These are phyloP conservation scores for Trebouxia sp. DNA, from an alignment of 139 green algal species.

Conservation along the genomic window DNA sequence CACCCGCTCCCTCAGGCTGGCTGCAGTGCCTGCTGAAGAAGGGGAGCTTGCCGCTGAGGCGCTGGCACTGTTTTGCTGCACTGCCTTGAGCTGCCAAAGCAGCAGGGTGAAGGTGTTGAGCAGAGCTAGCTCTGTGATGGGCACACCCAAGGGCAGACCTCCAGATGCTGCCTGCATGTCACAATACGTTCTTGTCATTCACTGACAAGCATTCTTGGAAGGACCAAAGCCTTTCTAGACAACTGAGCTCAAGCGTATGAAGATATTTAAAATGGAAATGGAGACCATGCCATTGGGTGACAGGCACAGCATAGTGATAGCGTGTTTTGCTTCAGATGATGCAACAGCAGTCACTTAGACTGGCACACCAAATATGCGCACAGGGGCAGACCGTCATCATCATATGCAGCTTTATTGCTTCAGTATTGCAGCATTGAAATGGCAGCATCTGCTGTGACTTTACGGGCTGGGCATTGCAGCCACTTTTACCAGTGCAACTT, in stretches of 20 bases:
- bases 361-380: too few relatives aligned
- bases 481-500: too few relatives aligned
- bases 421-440: too few relatives aligned
- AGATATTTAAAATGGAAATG: too few relatives aligned
- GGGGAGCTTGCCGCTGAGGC: neutral
- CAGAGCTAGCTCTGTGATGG: slow-evolving; percentile 26
- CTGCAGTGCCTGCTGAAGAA: neutral
- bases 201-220: neutral
- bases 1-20: neutral
- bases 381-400: too few relatives aligned
- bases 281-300: too few relatives aligned
- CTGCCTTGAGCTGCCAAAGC: neutral
- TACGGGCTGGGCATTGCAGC: neutral
- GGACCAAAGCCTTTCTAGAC: too few relatives aligned
- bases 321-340: too few relatives aligned
- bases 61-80: neutral
- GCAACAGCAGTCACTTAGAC: too few relatives aligned
- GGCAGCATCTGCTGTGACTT: neutral
- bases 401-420: too few relatives aligned
- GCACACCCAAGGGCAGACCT: neutral
- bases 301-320: too few relatives aligned
- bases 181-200: neutral
- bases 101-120: neutral
- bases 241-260: too few relatives aligned
- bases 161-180: slow-evolving; percentile 30